These are phyloP conservation scores for Puccinellia tenuiflora DNA, from an alignment of 176 grass and related monocot genomes.

Conservation along the genomic window DNA sequence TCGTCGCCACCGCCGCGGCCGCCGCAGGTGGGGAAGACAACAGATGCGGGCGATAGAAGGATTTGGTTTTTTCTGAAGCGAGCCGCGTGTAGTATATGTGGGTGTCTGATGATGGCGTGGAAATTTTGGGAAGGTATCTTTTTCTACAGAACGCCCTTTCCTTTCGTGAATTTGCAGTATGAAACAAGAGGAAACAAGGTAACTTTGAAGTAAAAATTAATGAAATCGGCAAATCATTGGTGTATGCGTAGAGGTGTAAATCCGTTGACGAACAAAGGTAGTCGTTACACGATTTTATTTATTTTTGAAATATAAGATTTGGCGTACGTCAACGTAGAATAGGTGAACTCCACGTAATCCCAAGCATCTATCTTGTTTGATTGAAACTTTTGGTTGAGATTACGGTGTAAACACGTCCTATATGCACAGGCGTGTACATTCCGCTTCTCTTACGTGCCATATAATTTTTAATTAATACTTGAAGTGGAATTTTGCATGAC, in stretches of 20 bases:
- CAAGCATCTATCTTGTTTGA: not conserved
- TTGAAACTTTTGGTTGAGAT: not conserved
- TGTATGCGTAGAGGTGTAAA: not conserved
- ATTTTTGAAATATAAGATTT: too few species aligned
- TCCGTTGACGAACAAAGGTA: not conserved
- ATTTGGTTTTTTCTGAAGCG: slow-evolving; percentile 31
- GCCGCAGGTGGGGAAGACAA: not conserved
- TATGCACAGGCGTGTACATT: not conserved
- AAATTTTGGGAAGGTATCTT: slow-evolving; percentile 15
- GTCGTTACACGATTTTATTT: too few species aligned
- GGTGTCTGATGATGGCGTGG: not conserved
- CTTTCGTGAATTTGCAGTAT: not conserved
- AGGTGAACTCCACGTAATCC: not conserved
- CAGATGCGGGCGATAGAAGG: slow-evolving; percentile 32
- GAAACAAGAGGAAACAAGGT: not conserved
- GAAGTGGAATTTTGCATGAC: not conserved
- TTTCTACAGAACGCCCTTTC: not conserved
- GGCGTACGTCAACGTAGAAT: too few species aligned
- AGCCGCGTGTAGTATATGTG: slow-evolving; percentile 17
- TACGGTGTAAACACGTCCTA: not conserved
- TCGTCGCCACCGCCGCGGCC: slow-evolving; percentile 12
- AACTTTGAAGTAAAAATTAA: not conserved
- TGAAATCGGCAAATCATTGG: not conserved
- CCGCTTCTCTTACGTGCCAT: not conserved
- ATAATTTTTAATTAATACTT: not conserved